Conservation (phyloP, 23 red algal species). For the Gracilaria domingensis region DNA sequence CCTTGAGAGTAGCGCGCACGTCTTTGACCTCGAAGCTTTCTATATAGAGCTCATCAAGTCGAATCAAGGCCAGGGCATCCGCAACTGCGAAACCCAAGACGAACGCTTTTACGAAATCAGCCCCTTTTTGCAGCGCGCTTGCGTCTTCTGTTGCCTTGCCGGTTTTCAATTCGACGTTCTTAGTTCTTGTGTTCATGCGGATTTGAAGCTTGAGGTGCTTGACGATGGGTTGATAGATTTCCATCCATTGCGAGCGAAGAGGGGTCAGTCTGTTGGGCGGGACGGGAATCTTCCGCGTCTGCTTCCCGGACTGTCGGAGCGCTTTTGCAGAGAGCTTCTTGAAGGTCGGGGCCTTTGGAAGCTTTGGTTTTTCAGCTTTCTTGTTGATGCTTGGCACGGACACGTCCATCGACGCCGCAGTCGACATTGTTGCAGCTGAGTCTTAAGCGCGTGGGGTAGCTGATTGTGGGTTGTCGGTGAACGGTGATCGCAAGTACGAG, state of each 20-base stretch:
- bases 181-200: conserved; percentile 88
- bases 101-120: conserved; percentile 92
- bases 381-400: not conserved
- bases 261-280: conserved; percentile 88
- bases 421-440: not conserved
- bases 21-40: conserved; percentile 94
- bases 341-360: conserved; percentile 41
- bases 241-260: conserved; percentile 84
- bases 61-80: conserved; percentile 90
- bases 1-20: conserved; percentile 84
- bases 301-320: not conserved
- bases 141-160: conserved; percentile 73
- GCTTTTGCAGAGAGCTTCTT: conserved; percentile 42
- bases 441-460: too few species aligned
- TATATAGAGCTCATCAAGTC: conserved; percentile 93
- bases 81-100: conserved; percentile 87
- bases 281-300: conserved; percentile 74
- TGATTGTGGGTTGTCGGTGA: too few species aligned
- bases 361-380: not conserved
- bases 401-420: not conserved
- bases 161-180: conserved; percentile 83
- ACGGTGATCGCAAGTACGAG: too few species aligned
- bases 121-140: conserved; percentile 89
- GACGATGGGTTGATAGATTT: conserved; percentile 93
- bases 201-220: conserved; percentile 93